Conservation (phyloP, 2,329 filamentous ascomycete genomes). For the Clonostachys rosea region DNA sequence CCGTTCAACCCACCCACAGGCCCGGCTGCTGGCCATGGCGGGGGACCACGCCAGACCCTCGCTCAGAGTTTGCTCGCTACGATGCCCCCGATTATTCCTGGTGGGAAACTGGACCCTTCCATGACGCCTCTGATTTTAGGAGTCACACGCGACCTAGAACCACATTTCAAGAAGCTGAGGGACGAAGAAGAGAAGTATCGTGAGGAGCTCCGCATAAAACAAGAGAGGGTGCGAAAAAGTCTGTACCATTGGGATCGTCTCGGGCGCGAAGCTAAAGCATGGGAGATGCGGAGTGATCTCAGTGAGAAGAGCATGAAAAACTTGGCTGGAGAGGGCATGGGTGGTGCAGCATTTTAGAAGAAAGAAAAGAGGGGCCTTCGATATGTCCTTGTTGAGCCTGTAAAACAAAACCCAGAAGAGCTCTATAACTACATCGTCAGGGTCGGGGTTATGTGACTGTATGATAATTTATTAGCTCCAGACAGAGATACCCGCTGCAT, state of each 20-base stretch:
- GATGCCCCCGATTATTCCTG: constrained; percentile 45
- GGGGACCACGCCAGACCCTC: constrained; percentile 34
- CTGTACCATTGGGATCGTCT: constrained; percentile 49
- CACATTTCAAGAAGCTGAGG: constrained; percentile 46
- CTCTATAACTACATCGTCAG: no score
- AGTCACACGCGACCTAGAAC: constrained; percentile 47
- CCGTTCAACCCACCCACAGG: constrained; percentile 56
- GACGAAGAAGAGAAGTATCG: constrained; percentile 56
- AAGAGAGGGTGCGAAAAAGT: constrained; percentile 49
- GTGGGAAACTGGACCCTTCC: constrained; percentile 47
- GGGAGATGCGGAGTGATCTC: constrained; percentile 51
- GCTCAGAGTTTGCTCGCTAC: constrained; percentile 47
- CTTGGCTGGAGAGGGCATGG: constrained; percentile 49
- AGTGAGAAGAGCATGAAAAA: constrained; percentile 53
- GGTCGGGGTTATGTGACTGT: no score
- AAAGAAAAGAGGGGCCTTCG: no score
- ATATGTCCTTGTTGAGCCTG: no score
- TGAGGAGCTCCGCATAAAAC: constrained; percentile 45
- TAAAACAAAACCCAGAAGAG: no score
- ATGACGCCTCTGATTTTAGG: constrained; percentile 37
- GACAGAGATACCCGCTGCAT: no score
- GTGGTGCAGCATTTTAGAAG: constrained; percentile 47
- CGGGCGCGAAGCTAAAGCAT: constrained; percentile 47
- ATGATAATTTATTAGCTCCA: not conserved
- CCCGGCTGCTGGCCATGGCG: constrained; percentile 25